Conservation (phyloP, 805 yeast species). For the Saccharomycopsis sp. region DNA sequence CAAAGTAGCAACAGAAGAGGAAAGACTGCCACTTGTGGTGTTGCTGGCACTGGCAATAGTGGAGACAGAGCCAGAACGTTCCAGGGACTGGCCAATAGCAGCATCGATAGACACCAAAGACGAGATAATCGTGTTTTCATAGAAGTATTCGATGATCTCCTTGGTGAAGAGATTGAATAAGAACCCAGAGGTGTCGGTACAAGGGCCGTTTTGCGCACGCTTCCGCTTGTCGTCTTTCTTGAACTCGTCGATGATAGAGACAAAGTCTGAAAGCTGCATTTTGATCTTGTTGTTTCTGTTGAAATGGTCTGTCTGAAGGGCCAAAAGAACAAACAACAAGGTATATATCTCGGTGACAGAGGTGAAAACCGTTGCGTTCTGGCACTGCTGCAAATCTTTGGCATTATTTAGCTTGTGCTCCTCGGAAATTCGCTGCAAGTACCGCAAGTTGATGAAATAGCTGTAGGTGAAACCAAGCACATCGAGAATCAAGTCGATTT, state of each 20-base stretch:
- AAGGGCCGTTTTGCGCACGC: slow-evolving; percentile 29
- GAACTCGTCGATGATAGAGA: slow-evolving; percentile 38
- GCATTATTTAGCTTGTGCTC: neutral
- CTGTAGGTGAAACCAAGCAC: slow-evolving; percentile 50
- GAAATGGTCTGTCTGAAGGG: slow-evolving; percentile 70
- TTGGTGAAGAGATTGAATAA: slow-evolving; percentile 30
- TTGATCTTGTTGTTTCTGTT: slow-evolving; percentile 60
- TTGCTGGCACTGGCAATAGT: neutral
- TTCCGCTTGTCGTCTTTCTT: slow-evolving; percentile 23
- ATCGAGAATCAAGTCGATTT: slow-evolving; percentile 61
- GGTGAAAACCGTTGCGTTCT: slow-evolving; percentile 11
- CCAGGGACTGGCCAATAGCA: slow-evolving; percentile 9
- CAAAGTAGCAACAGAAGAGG: neutral
- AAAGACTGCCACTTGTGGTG: neutral
- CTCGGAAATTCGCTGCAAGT: slow-evolving; percentile 4
- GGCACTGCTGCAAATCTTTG: neutral
- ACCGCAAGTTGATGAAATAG: slow-evolving; percentile 23
- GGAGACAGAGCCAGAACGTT: neutral
- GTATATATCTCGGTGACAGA: slow-evolving; percentile 50
- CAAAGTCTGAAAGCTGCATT: slow-evolving; percentile 59
- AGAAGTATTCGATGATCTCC: slow-evolving; percentile 49
- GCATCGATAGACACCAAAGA: slow-evolving; percentile 48
- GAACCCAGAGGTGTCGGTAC: slow-evolving; percentile 14
- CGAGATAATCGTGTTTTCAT: slow-evolving; percentile 56
- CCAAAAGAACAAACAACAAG: slow-evolving; percentile 55